phyloP scores from a whole-genome alignment of 352 stramenopile species.

The Thalassiosira hispida region DNA sequence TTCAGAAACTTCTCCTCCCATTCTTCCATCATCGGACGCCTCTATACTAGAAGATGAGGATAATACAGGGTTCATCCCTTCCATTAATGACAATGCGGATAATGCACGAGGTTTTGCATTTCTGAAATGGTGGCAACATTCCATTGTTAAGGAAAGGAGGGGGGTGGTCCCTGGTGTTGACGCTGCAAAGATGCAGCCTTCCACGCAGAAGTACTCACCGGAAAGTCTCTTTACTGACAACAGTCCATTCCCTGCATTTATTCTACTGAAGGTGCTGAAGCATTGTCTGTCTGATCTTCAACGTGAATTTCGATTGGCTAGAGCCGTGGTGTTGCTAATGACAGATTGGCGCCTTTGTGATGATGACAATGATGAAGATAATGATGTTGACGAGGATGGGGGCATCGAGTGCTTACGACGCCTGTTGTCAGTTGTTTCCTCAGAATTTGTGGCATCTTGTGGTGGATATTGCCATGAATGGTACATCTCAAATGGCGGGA shows the following conservation, averaged over 20 bases:
- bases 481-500: constrained; percentile 33
- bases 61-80: not conserved
- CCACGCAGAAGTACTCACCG: constrained; percentile 12
- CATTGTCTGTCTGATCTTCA: constrained; percentile 69
- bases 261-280: constrained; percentile 64
- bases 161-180: not conserved
- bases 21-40: constrained; percentile 8
- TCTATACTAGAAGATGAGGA: constrained; percentile 10
- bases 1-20: constrained; percentile 1
- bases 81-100: constrained; percentile 14
- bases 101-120: constrained; percentile 52
- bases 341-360: constrained; percentile 43
- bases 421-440: constrained; percentile 52
- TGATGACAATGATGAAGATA: constrained; percentile 5
- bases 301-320: constrained; percentile 57
- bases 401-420: constrained; percentile 47
- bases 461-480: constrained; percentile 54
- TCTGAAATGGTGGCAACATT: constrained; percentile 49
- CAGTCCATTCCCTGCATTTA: constrained; percentile 14
- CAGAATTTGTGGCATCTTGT: constrained; percentile 50
- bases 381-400: not conserved
- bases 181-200: not conserved
- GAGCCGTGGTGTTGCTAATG: constrained; percentile 44
- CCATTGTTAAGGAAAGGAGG: constrained; percentile 34
- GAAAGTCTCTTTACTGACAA: constrained; percentile 25